phyloP scores from a whole-genome alignment of 2,329 filamentous ascomycete species.

The Chrysoporthe puriensis region DNA sequence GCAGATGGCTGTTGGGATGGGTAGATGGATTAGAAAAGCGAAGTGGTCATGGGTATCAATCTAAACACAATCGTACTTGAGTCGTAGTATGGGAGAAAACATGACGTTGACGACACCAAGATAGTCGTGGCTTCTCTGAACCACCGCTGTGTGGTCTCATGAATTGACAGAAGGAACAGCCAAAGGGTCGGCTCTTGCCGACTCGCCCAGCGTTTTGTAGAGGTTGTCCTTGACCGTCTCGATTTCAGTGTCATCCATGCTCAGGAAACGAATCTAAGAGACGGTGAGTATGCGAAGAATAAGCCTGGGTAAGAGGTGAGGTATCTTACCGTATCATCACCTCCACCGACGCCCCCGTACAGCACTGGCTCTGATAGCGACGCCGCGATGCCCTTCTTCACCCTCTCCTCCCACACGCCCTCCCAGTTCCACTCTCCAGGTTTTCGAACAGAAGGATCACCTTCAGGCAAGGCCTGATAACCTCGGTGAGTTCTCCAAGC shows the following conservation, averaged over 20 bases:
- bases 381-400: constrained; percentile 74
- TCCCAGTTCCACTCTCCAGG: constrained; percentile 98
- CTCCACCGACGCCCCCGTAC: constrained; percentile 65
- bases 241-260: constrained; percentile 63
- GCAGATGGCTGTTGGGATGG: constrained; percentile 9
- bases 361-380: constrained; percentile 81
- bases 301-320: neutral
- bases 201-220: constrained; percentile 50
- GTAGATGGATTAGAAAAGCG: constrained; percentile 5
- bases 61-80: constrained; percentile 18
- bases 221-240: constrained; percentile 63
- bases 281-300: neutral
- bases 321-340: constrained; percentile 72
- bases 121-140: constrained; percentile 21
- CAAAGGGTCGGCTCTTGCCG: constrained; percentile 28
- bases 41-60: constrained; percentile 28
- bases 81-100: constrained; percentile 11
- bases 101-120: constrained; percentile 12
- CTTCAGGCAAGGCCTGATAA: constrained; percentile 32
- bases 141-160: constrained; percentile 11
- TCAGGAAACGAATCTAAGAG: constrained; percentile 66
- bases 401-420: constrained; percentile 91
- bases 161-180: constrained; percentile 20
- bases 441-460: constrained; percentile 43
- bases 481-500: constrained; percentile 77